Percentiles rank a stretch among this genome's conserved stretches.
Evolutionary conservation across 306 rosid species (phyloP).

Genomic region (Trichosanthes truncata): DNA sequence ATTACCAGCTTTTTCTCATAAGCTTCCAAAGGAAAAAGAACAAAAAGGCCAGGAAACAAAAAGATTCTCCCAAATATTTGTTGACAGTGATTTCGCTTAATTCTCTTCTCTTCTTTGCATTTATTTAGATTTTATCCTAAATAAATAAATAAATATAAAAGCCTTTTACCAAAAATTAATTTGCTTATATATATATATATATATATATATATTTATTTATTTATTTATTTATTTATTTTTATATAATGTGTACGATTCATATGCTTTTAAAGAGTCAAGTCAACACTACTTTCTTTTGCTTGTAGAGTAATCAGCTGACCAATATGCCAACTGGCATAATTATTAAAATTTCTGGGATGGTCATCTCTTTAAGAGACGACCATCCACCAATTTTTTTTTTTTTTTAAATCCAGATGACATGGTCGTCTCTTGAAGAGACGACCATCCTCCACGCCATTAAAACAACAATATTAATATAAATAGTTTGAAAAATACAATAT

Average conservation of each 20-base stretch:
- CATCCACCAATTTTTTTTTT: too few species aligned
- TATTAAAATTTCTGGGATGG: too few species aligned
- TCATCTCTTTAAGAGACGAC: too few species aligned
- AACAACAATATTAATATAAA: too few species aligned
- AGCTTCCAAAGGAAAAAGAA: slow-evolving; percentile 40
- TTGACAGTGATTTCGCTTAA: slow-evolving; percentile 33
- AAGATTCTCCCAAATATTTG: slow-evolving; percentile 44
- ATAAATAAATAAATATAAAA: neutral
- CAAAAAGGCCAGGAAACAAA: slow-evolving; percentile 24
- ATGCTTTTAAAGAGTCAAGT: slow-evolving; percentile 4
- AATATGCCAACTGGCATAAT: too few species aligned
- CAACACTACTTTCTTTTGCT: neutral
- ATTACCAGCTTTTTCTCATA: slow-evolving; percentile 23
- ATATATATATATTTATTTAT: neutral
- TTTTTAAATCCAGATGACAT: too few species aligned
- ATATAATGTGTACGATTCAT: slow-evolving; percentile 18
- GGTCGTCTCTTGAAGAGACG: too few species aligned
- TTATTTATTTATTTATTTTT: slow-evolving; percentile 9
- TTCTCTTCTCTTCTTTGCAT: neutral
- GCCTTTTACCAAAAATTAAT: neutral
- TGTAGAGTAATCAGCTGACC: too few species aligned
- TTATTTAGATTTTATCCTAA: slow-evolving; percentile 1
- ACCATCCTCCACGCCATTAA: too few species aligned
- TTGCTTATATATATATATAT: neutral
- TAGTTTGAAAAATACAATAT: too few species aligned